These are phyloP conservation scores for Suhomyces sp. DNA, from an alignment of 805 yeast species.

Conservation along the genomic window DNA sequence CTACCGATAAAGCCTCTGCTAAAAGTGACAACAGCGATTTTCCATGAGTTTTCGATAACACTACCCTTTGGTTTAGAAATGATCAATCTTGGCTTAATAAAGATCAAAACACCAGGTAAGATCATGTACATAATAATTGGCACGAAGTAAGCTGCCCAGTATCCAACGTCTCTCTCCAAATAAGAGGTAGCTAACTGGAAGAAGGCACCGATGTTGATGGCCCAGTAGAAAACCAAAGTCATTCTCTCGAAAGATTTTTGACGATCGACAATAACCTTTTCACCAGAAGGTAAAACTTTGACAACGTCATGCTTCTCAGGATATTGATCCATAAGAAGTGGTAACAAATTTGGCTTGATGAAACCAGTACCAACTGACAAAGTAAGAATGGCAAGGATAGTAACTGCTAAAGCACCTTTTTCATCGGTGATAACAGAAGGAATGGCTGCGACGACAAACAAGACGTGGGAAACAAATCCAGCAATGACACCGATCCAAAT, in stretches of 20 bases:
- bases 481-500: constrained; percentile 48
- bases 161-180: constrained; percentile 50
- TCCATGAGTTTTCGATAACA: constrained; percentile 41
- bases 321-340: constrained; percentile 46
- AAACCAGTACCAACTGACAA: constrained; percentile 50
- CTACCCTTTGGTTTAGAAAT: constrained; percentile 43
- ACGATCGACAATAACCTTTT: constrained; percentile 56
- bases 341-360: constrained; percentile 52
- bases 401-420: constrained; percentile 33
- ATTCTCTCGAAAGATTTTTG: constrained; percentile 42
- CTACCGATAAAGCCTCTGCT: constrained; percentile 43
- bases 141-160: constrained; percentile 52
- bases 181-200: constrained; percentile 51
- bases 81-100: constrained; percentile 25
- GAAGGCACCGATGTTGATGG: constrained; percentile 55
- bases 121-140: constrained; percentile 36
- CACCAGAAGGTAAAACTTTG: constrained; percentile 57
- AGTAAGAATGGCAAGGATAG: constrained; percentile 38
- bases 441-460: constrained; percentile 48
- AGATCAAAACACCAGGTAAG: constrained; percentile 28
- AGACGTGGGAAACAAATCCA: constrained; percentile 46
- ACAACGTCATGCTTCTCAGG: constrained; percentile 60
- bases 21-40: constrained; percentile 41
- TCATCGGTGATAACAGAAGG: constrained; percentile 38
- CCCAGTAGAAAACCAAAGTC: constrained; percentile 50